Conservation (phyloP, 208 protist species). For the Zelonia costaricensis region DNA sequence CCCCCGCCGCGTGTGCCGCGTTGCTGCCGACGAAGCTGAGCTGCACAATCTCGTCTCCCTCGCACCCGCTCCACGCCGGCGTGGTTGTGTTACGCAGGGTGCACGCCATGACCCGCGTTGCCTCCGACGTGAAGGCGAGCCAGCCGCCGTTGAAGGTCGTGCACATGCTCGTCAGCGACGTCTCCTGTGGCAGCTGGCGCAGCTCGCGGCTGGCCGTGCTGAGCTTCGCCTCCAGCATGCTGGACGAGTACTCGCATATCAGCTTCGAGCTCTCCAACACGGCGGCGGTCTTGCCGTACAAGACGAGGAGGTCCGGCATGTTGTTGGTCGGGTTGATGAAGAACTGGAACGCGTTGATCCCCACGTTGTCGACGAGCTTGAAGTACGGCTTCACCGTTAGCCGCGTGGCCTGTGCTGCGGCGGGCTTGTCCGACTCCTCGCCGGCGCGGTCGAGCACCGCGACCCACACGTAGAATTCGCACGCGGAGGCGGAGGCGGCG, state of each 20-base stretch:
- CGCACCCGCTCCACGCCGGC: slow-evolving; percentile 75
- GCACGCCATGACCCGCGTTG: slow-evolving; percentile 69
- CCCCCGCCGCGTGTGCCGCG: slow-evolving; percentile 1
- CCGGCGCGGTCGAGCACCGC: slow-evolving; percentile 36
- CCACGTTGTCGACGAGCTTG: slow-evolving; percentile 62
- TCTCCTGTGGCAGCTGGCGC: slow-evolving; percentile 39
- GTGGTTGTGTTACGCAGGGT: slow-evolving; percentile 81
- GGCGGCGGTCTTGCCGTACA: slow-evolving; percentile 67
- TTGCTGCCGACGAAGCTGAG: slow-evolving; percentile 65
- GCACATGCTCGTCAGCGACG: slow-evolving; percentile 48
- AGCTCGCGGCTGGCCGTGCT: slow-evolving; percentile 49
- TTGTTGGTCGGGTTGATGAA: slow-evolving; percentile 76
- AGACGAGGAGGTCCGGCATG: slow-evolving; percentile 73
- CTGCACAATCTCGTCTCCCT: slow-evolving; percentile 44
- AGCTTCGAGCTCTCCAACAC: slow-evolving; percentile 79
- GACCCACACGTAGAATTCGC: slow-evolving; percentile 84
- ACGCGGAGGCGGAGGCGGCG: slow-evolving; percentile 56
- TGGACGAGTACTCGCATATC: slow-evolving; percentile 49
- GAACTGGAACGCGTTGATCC: slow-evolving; percentile 72
- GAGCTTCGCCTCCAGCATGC: slow-evolving; percentile 54
- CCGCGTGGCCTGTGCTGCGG: slow-evolving; percentile 1
- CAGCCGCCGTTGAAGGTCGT: slow-evolving; percentile 63
- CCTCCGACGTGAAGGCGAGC: slow-evolving; percentile 86
- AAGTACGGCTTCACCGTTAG: slow-evolving; percentile 80
- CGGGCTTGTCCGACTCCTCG: slow-evolving; percentile 7